phyloP scores from a whole-genome alignment of 139 green algal genomes.

The Protoeuglena noctilucae region DNA sequence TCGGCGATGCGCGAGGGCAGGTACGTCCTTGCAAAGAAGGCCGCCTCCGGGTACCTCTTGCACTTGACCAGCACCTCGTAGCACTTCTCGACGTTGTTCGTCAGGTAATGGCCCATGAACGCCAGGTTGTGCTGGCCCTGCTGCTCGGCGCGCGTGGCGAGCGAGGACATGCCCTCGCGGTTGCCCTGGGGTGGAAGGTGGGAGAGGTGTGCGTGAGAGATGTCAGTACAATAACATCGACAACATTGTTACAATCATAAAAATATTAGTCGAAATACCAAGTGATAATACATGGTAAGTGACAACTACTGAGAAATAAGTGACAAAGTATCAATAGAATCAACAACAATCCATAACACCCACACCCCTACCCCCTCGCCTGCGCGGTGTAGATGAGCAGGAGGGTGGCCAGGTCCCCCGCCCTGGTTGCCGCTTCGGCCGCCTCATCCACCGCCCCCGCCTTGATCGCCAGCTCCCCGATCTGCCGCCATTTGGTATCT shows the following conservation, averaged over 20 bases:
- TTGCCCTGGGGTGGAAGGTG: no score
- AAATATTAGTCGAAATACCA: no score
- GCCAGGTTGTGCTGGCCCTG: constrained; percentile 69
- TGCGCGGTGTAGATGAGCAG: constrained; percentile 62
- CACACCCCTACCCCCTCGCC: neutral
- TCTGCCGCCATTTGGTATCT: constrained; percentile 83
- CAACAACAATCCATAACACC: neutral
- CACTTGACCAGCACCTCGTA: constrained; percentile 51
- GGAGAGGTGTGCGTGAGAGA: no score
- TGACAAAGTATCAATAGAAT: neutral
- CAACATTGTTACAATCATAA: no score
- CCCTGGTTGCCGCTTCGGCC: constrained; percentile 45
- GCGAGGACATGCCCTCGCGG: constrained; percentile 19
- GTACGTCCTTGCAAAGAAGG: constrained; percentile 91
- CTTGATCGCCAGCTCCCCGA: constrained; percentile 34
- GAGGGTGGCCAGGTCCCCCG: constrained; percentile 66
- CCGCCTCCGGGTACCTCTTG: constrained; percentile 77
- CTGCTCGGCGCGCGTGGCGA: constrained; percentile 11
- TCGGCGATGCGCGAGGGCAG: constrained; percentile 49
- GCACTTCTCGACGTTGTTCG: constrained; percentile 58
- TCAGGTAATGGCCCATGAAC: constrained; percentile 73
- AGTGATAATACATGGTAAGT: no score
- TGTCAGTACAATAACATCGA: no score
- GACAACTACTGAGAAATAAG: no score
- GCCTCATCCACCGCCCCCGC: constrained; percentile 46